Conservation (phyloP, 2,329 filamentous ascomycete species). For the Aaosphaeria pasadenensis region DNA sequence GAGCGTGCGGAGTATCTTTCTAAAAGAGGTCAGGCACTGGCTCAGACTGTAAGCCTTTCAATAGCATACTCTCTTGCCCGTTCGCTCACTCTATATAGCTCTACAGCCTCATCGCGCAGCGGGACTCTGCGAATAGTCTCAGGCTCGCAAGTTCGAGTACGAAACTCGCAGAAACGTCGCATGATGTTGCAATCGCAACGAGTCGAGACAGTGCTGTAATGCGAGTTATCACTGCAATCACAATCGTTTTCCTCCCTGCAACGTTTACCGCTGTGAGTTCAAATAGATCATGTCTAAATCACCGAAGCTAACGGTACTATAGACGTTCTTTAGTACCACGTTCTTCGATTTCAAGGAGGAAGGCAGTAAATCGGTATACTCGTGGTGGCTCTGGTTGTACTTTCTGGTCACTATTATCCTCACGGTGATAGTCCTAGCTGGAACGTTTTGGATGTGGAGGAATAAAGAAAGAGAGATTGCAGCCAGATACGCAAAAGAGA, state of each 20-base stretch:
- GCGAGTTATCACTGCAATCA: slow-evolving; percentile 20
- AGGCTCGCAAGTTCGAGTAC: slow-evolving; percentile 6
- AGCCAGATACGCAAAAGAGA: not conserved
- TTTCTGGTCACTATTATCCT: slow-evolving; percentile 12
- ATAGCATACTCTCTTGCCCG: not conserved
- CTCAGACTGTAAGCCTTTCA: slow-evolving; percentile 11
- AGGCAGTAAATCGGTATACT: slow-evolving; percentile 7
- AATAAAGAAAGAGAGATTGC: slow-evolving; percentile 12
- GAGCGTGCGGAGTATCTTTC: slow-evolving; percentile 10
- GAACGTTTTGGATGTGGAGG: slow-evolving; percentile 12
- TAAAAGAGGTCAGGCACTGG: slow-evolving; percentile 11
- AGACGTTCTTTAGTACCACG: slow-evolving; percentile 20
- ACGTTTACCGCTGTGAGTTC: slow-evolving; percentile 19
- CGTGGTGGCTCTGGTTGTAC: slow-evolving; percentile 18
- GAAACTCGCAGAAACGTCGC: slow-evolving; percentile 12
- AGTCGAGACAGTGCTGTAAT: slow-evolving; percentile 17
- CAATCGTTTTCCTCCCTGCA: slow-evolving; percentile 21
- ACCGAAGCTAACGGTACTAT: not conserved
- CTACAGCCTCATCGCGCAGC: slow-evolving; percentile 18
- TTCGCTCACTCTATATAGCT: not conserved
- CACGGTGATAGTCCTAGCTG: slow-evolving; percentile 5
- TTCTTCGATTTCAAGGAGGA: slow-evolving; percentile 16
- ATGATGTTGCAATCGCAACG: slow-evolving; percentile 10
- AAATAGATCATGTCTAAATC: not conserved
- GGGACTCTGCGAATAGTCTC: slow-evolving; percentile 13